phyloP scores from a whole-genome alignment of 1,139 yeast species.

The Pneumocystis canis region DNA sequence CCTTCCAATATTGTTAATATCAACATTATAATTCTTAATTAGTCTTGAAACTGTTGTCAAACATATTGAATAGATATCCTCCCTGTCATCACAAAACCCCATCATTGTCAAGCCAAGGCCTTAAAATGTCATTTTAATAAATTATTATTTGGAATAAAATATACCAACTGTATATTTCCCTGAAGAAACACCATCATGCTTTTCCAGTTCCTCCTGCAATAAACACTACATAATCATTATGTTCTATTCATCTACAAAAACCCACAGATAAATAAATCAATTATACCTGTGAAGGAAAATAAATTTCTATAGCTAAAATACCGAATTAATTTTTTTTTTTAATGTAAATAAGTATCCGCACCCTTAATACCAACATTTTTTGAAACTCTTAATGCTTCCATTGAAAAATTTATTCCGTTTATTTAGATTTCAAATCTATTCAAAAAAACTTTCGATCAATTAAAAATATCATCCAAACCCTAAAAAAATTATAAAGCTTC shows the following conservation, averaged over 20 bases:
- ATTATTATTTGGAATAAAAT: constrained; percentile 62
- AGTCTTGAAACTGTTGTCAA: constrained; percentile 70
- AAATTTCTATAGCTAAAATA: background rate
- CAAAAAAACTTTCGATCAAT: background rate
- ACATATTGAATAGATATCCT: constrained; percentile 78
- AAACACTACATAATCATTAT: constrained; percentile 40
- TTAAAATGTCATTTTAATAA: constrained; percentile 81
- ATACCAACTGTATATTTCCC: constrained; percentile 94
- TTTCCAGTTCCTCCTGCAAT: constrained; percentile 76
- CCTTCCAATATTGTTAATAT: constrained; percentile 72
- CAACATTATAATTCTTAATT: constrained; percentile 66
- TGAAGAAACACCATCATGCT: constrained; percentile 67
- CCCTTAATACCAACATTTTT: constrained; percentile 1
- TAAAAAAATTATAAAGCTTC: background rate
- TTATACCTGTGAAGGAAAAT: constrained; percentile 1
- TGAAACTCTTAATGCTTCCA: background rate
- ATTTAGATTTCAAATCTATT: background rate
- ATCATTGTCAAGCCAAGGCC: constrained; percentile 39
- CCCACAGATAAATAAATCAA: background rate
- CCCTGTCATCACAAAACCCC: constrained; percentile 3
- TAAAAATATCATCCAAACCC: background rate
- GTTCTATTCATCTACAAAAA: background rate
- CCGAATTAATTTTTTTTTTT: background rate
- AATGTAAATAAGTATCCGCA: background rate
- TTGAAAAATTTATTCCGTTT: background rate